These are phyloP conservation scores for Penicillium ochrochloron DNA, from an alignment of 495 filamentous ascomycete genomes.

Conservation along the genomic window DNA sequence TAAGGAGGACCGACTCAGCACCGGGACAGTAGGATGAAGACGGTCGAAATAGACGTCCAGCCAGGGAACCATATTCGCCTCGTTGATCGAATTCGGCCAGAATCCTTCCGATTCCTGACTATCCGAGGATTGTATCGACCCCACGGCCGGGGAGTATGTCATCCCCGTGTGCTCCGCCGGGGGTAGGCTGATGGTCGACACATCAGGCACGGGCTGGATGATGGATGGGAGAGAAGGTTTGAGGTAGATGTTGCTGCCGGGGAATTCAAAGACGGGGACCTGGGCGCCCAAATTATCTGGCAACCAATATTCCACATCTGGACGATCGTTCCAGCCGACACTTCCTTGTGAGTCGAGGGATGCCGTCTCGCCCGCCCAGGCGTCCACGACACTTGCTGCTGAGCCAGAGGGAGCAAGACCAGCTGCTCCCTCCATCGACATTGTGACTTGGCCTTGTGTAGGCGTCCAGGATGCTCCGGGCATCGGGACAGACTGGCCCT, in stretches of 20 bases:
- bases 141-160: slow-evolving; percentile 28
- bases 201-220: slow-evolving; percentile 35
- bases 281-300: slow-evolving; percentile 44
- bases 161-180: slow-evolving; percentile 27
- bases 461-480: slow-evolving; percentile 30
- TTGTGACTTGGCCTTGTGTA: slow-evolving; percentile 26
- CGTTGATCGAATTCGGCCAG: slow-evolving; percentile 46
- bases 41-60: slow-evolving; percentile 83
- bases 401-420: slow-evolving; percentile 27
- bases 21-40: slow-evolving; percentile 80
- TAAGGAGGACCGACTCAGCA: slow-evolving; percentile 66
- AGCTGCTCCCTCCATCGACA: slow-evolving; percentile 29
- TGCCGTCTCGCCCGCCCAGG: slow-evolving; percentile 31
- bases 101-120: slow-evolving; percentile 26
- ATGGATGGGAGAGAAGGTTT: slow-evolving; percentile 47
- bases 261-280: slow-evolving; percentile 44
- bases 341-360: slow-evolving; percentile 32
- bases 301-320: slow-evolving; percentile 48
- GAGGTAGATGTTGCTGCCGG: slow-evolving; percentile 46
- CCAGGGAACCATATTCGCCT: slow-evolving; percentile 57
- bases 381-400: slow-evolving; percentile 24
- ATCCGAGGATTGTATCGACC: slow-evolving; percentile 25
- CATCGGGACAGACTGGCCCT: slow-evolving; percentile 26
- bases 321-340: slow-evolving; percentile 40
- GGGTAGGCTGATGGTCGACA: slow-evolving; percentile 28